These are phyloP conservation scores for Phytophthora pini DNA, from an alignment of 352 stramenopile species.

Conservation along the genomic window DNA sequence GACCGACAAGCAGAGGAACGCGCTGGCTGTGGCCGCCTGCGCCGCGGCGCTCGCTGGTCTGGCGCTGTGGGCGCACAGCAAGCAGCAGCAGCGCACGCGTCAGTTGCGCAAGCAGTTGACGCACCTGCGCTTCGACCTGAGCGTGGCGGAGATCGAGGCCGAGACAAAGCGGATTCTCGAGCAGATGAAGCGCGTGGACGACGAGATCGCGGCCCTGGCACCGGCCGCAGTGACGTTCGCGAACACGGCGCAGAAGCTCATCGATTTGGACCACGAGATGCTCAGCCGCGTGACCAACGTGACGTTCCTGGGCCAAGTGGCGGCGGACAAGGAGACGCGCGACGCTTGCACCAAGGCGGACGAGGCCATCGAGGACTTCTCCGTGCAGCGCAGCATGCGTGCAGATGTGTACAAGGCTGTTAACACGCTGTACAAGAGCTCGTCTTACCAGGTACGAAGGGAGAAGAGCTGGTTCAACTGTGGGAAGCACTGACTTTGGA, in stretches of 20 bases:
- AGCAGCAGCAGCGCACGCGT: conserved; percentile 53
- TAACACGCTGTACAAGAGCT: conserved; percentile 56
- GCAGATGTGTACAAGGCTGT: conserved; percentile 87
- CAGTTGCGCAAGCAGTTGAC: conserved; percentile 63
- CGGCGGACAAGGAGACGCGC: conserved; percentile 63
- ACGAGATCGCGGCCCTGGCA: conserved; percentile 64
- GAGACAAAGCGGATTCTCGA: conserved; percentile 70
- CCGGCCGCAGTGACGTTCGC: conserved; percentile 57
- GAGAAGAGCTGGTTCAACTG: not conserved
- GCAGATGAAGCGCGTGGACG: conserved; percentile 75
- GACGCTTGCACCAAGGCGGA: conserved; percentile 86
- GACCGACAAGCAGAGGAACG: conserved; percentile 68
- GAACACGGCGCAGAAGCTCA: conserved; percentile 79
- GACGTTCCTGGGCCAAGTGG: conserved; percentile 88
- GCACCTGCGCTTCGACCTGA: conserved; percentile 77
- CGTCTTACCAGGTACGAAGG: conserved; percentile 47
- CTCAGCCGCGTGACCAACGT: conserved; percentile 83
- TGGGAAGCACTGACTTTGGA: not conserved
- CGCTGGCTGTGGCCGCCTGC: conserved; percentile 58
- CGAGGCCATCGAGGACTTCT: conserved; percentile 79
- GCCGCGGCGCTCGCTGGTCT: conserved; percentile 56
- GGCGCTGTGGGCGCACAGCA: conserved; percentile 51
- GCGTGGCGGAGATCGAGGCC: conserved; percentile 72
- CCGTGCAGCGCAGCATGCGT: conserved; percentile 81
- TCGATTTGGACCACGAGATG: conserved; percentile 87